Percentiles rank a stretch among this genome's conserved stretches.
phyloP scores from a whole-genome alignment of 495 filamentous ascomycete species.

The Letharia lupina region DNA sequence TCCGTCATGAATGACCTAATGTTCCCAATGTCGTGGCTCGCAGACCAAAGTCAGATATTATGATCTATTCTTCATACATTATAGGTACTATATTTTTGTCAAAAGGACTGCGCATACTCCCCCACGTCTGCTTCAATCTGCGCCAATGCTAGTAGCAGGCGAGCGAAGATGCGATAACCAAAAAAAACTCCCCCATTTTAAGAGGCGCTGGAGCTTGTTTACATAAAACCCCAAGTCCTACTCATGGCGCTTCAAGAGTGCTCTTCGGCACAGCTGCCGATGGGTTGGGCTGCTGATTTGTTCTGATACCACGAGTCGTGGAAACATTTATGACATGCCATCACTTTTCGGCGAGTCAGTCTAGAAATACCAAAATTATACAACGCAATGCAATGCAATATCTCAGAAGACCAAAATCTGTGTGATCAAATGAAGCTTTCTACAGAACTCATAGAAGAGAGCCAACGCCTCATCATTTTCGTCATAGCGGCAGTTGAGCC shows the following conservation, averaged over 20 bases:
- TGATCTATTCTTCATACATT: constrained; percentile 1
- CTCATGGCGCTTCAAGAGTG: background rate
- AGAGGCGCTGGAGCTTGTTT: background rate
- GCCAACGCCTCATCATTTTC: constrained; percentile 1
- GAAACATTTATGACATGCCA: constrained; percentile 1
- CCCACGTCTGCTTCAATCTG: background rate
- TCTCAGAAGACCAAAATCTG: background rate
- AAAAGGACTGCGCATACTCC: background rate
- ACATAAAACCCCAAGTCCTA: background rate
- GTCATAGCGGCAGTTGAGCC: constrained; percentile 15
- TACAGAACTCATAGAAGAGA: no score
- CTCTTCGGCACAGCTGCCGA: background rate
- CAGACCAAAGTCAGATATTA: background rate
- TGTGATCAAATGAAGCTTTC: background rate
- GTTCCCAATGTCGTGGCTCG: constrained; percentile 7
- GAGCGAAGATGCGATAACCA: background rate
- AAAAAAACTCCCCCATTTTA: background rate
- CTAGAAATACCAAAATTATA: constrained; percentile 5
- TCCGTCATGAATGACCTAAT: constrained; percentile 7
- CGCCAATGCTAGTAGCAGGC: background rate
- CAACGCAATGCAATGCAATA: background rate
- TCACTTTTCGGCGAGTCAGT: background rate
- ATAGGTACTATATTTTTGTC: background rate
- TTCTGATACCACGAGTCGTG: background rate
- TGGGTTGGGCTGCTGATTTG: background rate